Conservation (phyloP, 495 filamentous ascomycete genomes). For the Thozetella sp. region DNA sequence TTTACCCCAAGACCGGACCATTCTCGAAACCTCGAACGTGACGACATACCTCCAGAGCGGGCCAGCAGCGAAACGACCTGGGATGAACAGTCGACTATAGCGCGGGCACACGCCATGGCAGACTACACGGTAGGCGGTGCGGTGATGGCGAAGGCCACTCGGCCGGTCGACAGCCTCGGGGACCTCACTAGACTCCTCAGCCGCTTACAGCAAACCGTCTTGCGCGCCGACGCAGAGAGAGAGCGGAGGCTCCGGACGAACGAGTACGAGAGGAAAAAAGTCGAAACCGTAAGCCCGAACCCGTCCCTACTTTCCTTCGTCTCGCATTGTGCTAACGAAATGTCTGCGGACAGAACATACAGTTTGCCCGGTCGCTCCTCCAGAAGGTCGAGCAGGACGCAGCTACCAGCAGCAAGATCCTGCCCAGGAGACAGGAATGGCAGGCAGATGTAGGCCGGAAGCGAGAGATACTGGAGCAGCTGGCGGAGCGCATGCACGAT, state of each 20-base stretch:
- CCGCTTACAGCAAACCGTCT: conserved; percentile 72
- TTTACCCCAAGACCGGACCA: not conserved
- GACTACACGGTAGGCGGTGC: conserved; percentile 20
- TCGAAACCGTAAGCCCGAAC: conserved; percentile 56
- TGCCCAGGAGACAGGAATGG: conserved; percentile 63
- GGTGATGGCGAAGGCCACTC: conserved; percentile 4
- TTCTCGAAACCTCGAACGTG: not conserved
- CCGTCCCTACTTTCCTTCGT: not conserved
- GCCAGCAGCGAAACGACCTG: not conserved
- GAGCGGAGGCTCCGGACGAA: conserved; percentile 57
- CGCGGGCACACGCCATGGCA: conserved; percentile 17
- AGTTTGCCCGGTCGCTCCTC: conserved; percentile 77
- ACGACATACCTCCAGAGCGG: not conserved
- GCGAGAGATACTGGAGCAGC: conserved; percentile 56
- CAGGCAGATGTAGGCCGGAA: conserved; percentile 69
- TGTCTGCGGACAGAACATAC: conserved; percentile 64
- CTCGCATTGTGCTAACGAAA: not conserved
- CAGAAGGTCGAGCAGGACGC: conserved; percentile 76
- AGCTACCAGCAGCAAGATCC: conserved; percentile 66
- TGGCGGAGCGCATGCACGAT: conserved; percentile 64
- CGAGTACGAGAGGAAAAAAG: conserved; percentile 71
- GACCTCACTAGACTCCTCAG: conserved; percentile 74
- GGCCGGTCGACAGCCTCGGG: conserved; percentile 30
- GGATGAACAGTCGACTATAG: not conserved
- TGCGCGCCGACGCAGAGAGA: conserved; percentile 64